A percentile compares a stretch with the other conserved stretches of the same genome.
phyloP scores from a whole-genome alignment of 2,329 filamentous ascomycete species.

The Talaromyces pinophilus region DNA sequence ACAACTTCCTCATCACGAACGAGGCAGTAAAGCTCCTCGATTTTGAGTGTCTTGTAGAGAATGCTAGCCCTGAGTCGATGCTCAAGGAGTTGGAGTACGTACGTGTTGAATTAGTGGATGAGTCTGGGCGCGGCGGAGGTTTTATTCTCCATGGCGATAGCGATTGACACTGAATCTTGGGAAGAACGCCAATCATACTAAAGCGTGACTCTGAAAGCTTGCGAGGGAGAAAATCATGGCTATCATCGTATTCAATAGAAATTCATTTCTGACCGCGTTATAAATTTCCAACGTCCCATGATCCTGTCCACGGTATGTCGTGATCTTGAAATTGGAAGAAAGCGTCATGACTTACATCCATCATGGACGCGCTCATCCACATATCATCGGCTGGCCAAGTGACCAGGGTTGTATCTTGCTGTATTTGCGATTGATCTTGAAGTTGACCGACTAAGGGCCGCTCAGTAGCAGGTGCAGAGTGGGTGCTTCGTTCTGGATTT shows the following conservation, averaged over 20 bases:
- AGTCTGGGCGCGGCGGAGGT: neutral
- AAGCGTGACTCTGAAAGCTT: no score
- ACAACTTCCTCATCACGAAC: neutral
- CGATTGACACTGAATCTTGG: neutral
- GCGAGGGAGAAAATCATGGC: no score
- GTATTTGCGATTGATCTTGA: slow-evolving; percentile 20
- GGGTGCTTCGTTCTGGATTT: slow-evolving; percentile 5
- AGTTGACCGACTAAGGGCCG: slow-evolving; percentile 13
- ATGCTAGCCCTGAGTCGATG: neutral
- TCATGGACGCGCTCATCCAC: slow-evolving; percentile 30
- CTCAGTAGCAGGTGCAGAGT: slow-evolving; percentile 20
- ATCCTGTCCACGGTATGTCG: slow-evolving; percentile 30
- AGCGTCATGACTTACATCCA: slow-evolving; percentile 33
- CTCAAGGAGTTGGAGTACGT: neutral
- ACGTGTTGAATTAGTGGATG: neutral
- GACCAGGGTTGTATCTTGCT: slow-evolving; percentile 20
- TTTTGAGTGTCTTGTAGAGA: neutral
- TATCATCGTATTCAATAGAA: no score
- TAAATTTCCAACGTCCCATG: slow-evolving; percentile 34
- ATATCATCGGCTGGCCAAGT: slow-evolving; percentile 27
- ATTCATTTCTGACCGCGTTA: no score
- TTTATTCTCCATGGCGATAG: neutral
- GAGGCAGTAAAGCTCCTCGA: neutral
- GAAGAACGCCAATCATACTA: no score
- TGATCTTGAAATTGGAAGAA: slow-evolving; percentile 36